Evolutionary conservation across 371 early-diverging fungal species (phyloP), one percentile per base, ranked within the genome.

Genomic region (Mucor irregularis): DNA sequence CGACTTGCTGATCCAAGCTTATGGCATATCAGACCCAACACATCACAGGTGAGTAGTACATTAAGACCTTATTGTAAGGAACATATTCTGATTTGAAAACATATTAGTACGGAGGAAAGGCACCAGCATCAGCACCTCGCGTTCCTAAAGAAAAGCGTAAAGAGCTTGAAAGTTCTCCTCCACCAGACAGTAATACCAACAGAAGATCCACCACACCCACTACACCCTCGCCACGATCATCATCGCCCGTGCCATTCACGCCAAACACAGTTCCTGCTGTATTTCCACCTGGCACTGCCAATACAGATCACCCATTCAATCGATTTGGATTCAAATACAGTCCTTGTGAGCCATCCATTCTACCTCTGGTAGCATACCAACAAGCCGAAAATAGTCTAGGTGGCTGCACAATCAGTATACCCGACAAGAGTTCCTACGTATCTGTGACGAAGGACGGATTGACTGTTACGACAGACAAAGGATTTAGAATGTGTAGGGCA

Each of bases 401-500:
- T 10, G 80, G 84, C 4, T 80, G 85, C 13, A 66, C 75, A 0
- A 72, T 88, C n/a, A 73, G 80, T 40, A 72, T 80, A 17, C 72
- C 83, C 4, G 88, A 88, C 50, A 84, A 82, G 61, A 86, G 87
- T 51, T 76, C 86, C 0, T 85, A 84, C 44, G 76, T 86, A n/a
- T 74, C 72, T 21, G 80, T 87, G n/a, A 71, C 78, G 26, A 76
- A 76, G 11, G 85, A 87, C 44, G 82, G 86, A 9, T 58, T 71
- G 54, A 82, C 85, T 0, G 79, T 82, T 8, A 78, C 85, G 19
- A 84, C 86, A 0, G 84, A 84, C 37, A 80, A 78, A 54, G 89
- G 89, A 0, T 89, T 86, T 62, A 83, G 88, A 1, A 87, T 82
- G 80, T 86, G 82, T 29, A 74, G 89, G 16, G 84, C 87, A 14